A percentile compares a stretch with the other conserved stretches of the same genome.
phyloP scores from a whole-genome alignment of 2,329 filamentous ascomycete species.

The Pyrenophora teres region DNA sequence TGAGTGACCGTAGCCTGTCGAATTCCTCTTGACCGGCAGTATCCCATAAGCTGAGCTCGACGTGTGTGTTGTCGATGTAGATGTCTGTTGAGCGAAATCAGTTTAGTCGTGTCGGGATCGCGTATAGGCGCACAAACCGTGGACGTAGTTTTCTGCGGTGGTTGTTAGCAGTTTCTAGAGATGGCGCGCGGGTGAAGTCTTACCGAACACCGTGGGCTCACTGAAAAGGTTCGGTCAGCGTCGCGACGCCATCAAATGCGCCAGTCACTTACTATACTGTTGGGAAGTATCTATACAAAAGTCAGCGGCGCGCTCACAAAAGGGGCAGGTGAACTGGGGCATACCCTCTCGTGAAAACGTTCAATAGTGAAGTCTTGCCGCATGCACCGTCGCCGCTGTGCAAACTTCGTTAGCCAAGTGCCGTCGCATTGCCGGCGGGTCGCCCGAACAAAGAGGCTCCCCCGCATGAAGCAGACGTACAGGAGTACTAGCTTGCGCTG shows the following conservation, averaged over 20 bases:
- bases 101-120: neutral
- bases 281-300: slow-evolving; percentile 76
- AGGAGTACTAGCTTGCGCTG: slow-evolving; percentile 96
- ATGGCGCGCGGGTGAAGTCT: slow-evolving; percentile 18
- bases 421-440: slow-evolving; percentile 22
- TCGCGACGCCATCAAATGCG: slow-evolving; percentile 14
- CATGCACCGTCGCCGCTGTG: slow-evolving; percentile 89
- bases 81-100: slow-evolving; percentile 67
- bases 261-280: slow-evolving; percentile 77
- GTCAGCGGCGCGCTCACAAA: slow-evolving; percentile 19
- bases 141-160: slow-evolving; percentile 86
- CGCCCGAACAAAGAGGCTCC: slow-evolving; percentile 13
- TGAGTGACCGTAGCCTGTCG: slow-evolving; percentile 90
- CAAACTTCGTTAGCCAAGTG: slow-evolving; percentile 26
- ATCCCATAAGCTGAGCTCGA: slow-evolving; percentile 97
- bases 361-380: slow-evolving; percentile 94
- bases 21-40: slow-evolving; percentile 99
- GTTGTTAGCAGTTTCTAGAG: slow-evolving; percentile 27
- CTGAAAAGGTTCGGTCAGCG: slow-evolving; percentile 46
- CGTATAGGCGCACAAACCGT: slow-evolving; percentile 64
- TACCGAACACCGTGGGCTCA: slow-evolving; percentile 90
- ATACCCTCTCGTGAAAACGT: slow-evolving; percentile 97
- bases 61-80: slow-evolving; percentile 95
- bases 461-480: slow-evolving; percentile 57
- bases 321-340: slow-evolving; percentile 47